Conservation (phyloP, 176 grass and related monocot genomes). For the Calamus simplicifolius region DNA sequence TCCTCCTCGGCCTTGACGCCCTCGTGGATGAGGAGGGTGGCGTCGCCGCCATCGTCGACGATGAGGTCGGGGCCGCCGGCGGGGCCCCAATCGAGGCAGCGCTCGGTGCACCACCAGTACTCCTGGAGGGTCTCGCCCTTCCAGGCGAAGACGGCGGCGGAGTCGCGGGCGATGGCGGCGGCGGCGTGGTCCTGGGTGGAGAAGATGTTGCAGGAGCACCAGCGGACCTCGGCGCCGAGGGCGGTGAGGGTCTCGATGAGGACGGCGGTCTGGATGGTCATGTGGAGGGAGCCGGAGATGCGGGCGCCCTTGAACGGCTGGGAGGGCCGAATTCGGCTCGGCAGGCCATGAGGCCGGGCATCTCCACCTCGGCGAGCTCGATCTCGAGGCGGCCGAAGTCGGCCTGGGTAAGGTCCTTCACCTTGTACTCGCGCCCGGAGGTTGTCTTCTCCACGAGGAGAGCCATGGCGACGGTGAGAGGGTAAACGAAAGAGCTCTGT, state of each 20-base stretch:
- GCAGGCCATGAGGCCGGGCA: conserved; percentile 92
- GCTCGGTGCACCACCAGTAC: conserved; percentile 99
- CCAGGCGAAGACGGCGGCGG: conserved; percentile 85
- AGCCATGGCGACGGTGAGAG: conserved; percentile 28
- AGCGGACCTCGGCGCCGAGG: too few species aligned
- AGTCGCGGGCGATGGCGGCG: conserved; percentile 88
- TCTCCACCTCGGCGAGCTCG: conserved; percentile 91
- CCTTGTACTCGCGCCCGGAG: conserved; percentile 81
- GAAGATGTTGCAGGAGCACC: too few species aligned
- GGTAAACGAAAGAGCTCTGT: conserved; percentile 6
- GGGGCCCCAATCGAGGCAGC: conserved; percentile 79
- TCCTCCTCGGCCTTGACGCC: conserved; percentile 89
- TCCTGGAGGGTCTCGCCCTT: conserved; percentile 94
- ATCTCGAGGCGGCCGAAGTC: conserved; percentile 90
- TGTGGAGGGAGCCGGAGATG: conserved; percentile 94
- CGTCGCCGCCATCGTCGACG: conserved; percentile 86
- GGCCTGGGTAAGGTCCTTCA: conserved; percentile 89
- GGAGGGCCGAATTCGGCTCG: conserved; percentile 75
- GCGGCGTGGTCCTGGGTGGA: conserved; percentile 59
- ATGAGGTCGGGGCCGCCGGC: conserved; percentile 83
- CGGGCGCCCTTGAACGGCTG: conserved; percentile 68
- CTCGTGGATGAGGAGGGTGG: conserved; percentile 92
- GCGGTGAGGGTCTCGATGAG: conserved; percentile 96
- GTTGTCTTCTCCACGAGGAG: conserved; percentile 91
- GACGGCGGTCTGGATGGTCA: conserved; percentile 97